Evolutionary conservation across 176 grass and related monocot species (phyloP), one percentile per base, ranked within the genome.

Genomic region (Saccharum officinarum): DNA sequence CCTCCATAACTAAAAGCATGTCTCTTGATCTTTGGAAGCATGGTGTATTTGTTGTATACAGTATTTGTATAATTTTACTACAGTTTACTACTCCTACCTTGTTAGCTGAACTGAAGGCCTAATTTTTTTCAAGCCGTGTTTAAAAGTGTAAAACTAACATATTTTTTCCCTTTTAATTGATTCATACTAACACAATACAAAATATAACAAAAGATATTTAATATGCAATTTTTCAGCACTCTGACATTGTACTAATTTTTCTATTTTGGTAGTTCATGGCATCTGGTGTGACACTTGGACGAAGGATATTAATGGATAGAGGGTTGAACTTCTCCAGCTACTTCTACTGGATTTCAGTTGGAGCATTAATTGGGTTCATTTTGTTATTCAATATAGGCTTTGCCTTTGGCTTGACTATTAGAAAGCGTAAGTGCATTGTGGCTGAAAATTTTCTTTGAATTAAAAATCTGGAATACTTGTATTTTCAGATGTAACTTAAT

Each of bases 331-430:
- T 92, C 79, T 34, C 83, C 3, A 55, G 22, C 37, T 61, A 97
- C 87, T 94, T 87, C 65, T 97, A 94, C 65, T 97, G 92, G 95
- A 92, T 94, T 73, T 87, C 88, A 84, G 23, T 94, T 61, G 95
- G 84, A 81, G 95, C 95, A 87, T 44, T 97, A 45, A n/a, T 89
- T 69, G 88, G 82, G 11, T 94, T 85, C 78, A 88, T 87, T 45
- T 33, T 97, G 10, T 72, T 97, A 30, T 87, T 91, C 34, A 97
- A 97, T 71, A 67, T 86, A 44, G 92, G 78, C 71, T 97, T 92
- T 85, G 65, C 92, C 22, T 57, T 91, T 8, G 77, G 83, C 50
- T 92, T 97, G 76, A 92, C 88, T 83, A 83, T 91, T 69, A 97
- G 72, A 86, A 91, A 57, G 59, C 66, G 92, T 94, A 88, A 86